phyloP scores from a whole-genome alignment of 164 flowering plant species.

The Liquidambar formosana region DNA sequence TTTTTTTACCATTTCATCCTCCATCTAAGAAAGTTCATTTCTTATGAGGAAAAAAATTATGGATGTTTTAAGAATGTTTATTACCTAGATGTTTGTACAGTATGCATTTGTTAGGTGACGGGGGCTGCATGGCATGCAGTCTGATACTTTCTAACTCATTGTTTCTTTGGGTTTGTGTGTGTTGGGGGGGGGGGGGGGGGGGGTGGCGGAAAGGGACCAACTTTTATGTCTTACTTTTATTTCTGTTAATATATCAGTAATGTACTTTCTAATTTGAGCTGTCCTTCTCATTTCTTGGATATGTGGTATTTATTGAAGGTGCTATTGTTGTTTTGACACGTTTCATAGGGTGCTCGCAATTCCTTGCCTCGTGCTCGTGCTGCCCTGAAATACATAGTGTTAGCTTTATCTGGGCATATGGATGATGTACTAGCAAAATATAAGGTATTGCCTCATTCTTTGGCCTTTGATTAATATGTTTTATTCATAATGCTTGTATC shows the following conservation, averaged over 20 bases:
- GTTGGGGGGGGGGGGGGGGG: too few species aligned
- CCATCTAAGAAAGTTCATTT: too few species aligned
- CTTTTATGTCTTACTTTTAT: too few species aligned
- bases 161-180: too few species aligned
- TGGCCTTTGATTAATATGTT: not conserved
- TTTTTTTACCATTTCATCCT: too few species aligned
- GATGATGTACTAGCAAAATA: conserved; percentile 77
- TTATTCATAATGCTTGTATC: too few species aligned
- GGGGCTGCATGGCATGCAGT: not conserved
- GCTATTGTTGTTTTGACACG: conserved; percentile 4
- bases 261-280: not conserved
- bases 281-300: not conserved
- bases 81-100: not conserved
- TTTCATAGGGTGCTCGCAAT: conserved; percentile 51
- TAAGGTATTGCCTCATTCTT: conserved; percentile 45
- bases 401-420: conserved; percentile 86
- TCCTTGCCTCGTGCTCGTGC: conserved; percentile 68
- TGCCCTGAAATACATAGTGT: conserved; percentile 73
- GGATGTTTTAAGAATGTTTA: not conserved
- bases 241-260: too few species aligned
- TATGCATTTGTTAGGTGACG: not conserved
- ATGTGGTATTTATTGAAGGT: not conserved
- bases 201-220: too few species aligned
- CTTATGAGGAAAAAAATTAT: not conserved
- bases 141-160: too few species aligned